A percentile compares a stretch with the other conserved stretches of the same genome.
These are phyloP conservation scores for Hypocreales sp. DNA, from an alignment of 2,329 filamentous ascomycete genomes.

Conservation along the genomic window DNA sequence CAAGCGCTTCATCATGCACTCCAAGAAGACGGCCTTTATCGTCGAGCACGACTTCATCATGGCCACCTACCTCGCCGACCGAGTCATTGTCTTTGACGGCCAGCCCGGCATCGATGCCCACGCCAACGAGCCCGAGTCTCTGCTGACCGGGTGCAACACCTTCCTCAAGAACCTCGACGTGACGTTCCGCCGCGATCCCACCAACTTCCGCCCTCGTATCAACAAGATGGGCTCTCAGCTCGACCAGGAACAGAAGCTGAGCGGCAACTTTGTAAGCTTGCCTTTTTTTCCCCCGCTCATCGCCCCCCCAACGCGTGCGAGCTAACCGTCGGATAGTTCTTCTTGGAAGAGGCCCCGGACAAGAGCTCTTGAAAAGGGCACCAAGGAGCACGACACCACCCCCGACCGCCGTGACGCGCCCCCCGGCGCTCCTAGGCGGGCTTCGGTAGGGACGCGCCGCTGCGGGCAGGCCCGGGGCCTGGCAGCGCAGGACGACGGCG, in stretches of 20 bases:
- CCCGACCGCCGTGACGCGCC: conserved; percentile 12
- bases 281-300: no score
- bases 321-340: conserved; percentile 55
- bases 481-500: conserved; percentile 29
- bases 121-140: conserved; percentile 79
- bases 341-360: conserved; percentile 63
- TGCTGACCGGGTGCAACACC: conserved; percentile 88
- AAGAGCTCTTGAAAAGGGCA: conserved; percentile 45
- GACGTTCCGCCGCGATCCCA: conserved; percentile 95
- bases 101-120: conserved; percentile 76
- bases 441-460: conserved; percentile 12
- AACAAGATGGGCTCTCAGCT: conserved; percentile 95
- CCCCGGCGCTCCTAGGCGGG: conserved; percentile 33
- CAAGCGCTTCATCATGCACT: conserved; percentile 99
- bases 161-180: conserved; percentile 96
- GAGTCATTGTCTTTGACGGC: conserved; percentile 97
- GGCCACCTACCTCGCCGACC: conserved; percentile 63
- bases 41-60: conserved; percentile 99
- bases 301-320: no score
- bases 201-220: conserved; percentile 91
- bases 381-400: conserved; percentile 15
- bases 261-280: conserved; percentile 74
- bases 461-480: conserved; percentile 14
- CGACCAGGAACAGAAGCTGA: conserved; percentile 91
- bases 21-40: conserved; percentile 98